phyloP scores from a whole-genome alignment of 257 asterid genomes.

The Lycium barbarum region DNA sequence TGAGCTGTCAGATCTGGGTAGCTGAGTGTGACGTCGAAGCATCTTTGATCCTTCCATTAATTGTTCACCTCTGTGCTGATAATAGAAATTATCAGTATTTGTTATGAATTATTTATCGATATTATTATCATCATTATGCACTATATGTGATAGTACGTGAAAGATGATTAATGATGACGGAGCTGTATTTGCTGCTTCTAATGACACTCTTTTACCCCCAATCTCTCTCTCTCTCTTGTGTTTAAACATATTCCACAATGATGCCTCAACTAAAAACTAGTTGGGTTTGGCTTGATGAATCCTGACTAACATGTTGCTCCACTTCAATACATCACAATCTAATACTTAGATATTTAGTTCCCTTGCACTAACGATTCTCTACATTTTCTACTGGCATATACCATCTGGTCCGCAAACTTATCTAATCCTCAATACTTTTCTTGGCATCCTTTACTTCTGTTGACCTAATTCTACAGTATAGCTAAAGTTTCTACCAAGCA shows the following conservation, averaged over 20 bases:
- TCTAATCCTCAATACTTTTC: neutral
- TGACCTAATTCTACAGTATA: neutral
- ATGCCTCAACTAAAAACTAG: neutral
- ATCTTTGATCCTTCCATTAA: neutral
- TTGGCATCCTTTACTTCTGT: neutral
- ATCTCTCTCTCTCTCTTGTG: neutral
- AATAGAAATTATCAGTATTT: neutral
- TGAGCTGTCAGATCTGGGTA: neutral
- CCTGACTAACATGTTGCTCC: neutral
- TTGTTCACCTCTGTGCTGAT: neutral
- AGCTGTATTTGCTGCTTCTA: neutral
- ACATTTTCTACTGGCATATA: neutral
- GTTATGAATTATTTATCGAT: neutral
- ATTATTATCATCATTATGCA: neutral
- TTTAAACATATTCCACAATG: neutral
- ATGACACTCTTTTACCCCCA: neutral
- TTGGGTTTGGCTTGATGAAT: conserved; percentile 2
- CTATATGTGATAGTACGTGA: neutral
- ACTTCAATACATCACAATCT: neutral
- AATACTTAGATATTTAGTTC: neutral
- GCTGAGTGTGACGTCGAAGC: neutral
- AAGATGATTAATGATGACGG: neutral
- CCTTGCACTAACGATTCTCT: neutral
- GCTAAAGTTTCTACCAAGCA: neutral
- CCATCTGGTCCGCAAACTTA: neutral